These are phyloP conservation scores for Cucurbita maxima DNA, from an alignment of 306 rosid species.

Conservation along the genomic window DNA sequence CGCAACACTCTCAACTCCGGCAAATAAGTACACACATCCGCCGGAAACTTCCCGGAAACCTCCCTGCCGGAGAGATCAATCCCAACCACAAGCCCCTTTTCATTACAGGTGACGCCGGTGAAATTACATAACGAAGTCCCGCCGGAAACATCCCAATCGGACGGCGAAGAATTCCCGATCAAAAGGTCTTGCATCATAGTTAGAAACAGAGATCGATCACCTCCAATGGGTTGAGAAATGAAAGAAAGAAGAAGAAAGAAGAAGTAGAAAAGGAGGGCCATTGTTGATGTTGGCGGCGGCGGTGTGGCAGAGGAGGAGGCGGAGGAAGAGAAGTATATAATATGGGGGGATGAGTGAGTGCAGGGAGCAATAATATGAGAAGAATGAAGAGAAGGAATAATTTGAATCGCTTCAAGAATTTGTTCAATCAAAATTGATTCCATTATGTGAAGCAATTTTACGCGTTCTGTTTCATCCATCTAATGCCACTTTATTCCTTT, in stretches of 20 bases:
- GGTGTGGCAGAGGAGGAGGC: constrained; percentile 6
- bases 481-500: background rate
- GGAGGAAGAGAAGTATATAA: constrained; percentile 42
- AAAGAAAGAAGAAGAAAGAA: background rate
- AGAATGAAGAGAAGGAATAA: background rate
- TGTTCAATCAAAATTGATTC: background rate
- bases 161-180: constrained; percentile 17
- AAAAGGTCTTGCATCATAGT: constrained; percentile 31
- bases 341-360: constrained; percentile 32
- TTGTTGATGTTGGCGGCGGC: too few species aligned
- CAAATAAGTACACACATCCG: constrained; percentile 43
- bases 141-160: background rate
- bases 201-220: constrained; percentile 34
- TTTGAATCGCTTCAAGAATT: background rate
- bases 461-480: constrained; percentile 15
- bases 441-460: background rate
- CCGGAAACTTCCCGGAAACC: constrained; percentile 53
- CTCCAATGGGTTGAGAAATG: constrained; percentile 12
- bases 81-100: constrained; percentile 23
- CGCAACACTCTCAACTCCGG: constrained; percentile 43
- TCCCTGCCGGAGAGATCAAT: constrained; percentile 43
- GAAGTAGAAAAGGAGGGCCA: background rate
- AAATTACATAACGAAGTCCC: constrained; percentile 35
- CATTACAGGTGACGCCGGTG: constrained; percentile 54
- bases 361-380: constrained; percentile 9